Evolutionary conservation across 192 early-diverging fungal genomes (phyloP).

Genomic region (Obelidium mucronatum): DNA sequence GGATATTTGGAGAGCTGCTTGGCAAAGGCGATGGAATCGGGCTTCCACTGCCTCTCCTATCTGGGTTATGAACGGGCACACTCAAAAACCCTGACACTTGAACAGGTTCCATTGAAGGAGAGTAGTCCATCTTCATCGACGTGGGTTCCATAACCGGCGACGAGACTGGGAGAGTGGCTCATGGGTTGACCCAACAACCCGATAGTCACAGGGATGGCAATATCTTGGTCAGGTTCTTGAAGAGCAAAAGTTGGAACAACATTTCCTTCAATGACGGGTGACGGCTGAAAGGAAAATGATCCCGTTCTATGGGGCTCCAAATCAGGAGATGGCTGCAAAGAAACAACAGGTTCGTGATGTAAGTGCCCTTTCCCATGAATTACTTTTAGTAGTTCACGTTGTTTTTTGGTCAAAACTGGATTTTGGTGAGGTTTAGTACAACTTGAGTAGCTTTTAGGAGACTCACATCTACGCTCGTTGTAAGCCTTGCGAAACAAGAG

Average conservation of each 20-base stretch:
- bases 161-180: no score
- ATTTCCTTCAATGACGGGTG: no score
- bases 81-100: not conserved
- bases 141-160: not conserved
- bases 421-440: not conserved
- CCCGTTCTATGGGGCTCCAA: no score
- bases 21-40: not conserved
- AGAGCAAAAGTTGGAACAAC: no score
- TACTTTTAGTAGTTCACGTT: constrained; percentile 26
- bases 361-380: constrained; percentile 21
- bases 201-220: not conserved
- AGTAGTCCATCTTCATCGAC: not conserved
- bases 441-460: not conserved
- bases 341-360: not conserved
- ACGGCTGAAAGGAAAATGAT: no score
- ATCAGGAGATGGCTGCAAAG: not conserved
- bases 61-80: not conserved
- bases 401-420: constrained; percentile 36
- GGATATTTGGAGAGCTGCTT: not conserved
- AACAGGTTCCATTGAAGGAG: not conserved
- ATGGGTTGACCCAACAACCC: not conserved
- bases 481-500: constrained; percentile 47
- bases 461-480: constrained; percentile 38
- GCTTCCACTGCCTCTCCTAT: not conserved
- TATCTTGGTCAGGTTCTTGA: not conserved